Evolutionary conservation across 768 basidiomycete genomes (phyloP).

Genomic region (Omphalotus guepiniiformis): DNA sequence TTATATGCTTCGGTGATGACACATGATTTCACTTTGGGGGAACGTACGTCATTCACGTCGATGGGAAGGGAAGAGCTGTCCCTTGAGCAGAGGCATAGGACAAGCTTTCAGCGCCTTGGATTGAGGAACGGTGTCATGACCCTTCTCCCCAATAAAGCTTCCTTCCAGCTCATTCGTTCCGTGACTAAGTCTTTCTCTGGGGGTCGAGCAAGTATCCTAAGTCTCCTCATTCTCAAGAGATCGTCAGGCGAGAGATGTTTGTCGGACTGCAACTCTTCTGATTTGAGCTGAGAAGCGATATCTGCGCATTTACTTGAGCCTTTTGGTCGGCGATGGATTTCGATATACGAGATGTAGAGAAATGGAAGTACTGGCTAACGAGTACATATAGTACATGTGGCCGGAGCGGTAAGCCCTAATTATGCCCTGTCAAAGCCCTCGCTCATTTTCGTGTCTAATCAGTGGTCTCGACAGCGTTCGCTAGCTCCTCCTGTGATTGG

Average conservation of each 20-base stretch:
- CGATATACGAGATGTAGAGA: conserved; percentile 62
- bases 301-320: conserved; percentile 49
- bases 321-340: conserved; percentile 49
- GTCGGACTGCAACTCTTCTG: conserved; percentile 45
- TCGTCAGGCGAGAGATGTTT: conserved; percentile 45
- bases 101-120: too few relatives aligned
- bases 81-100: too few relatives aligned
- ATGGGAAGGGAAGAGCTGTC: too few relatives aligned
- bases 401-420: too few relatives aligned
- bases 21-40: too few relatives aligned
- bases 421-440: too few relatives aligned
- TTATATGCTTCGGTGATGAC: background rate
- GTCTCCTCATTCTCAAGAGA: conserved; percentile 46
- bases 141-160: conserved; percentile 43
- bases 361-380: conserved; percentile 60
- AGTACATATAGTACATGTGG: conserved; percentile 65
- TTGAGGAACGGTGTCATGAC: too few relatives aligned
- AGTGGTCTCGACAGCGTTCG: too few relatives aligned
- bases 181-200: conserved; percentile 16
- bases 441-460: too few relatives aligned
- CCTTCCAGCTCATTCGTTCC: conserved; percentile 41
- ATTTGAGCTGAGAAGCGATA: conserved; percentile 61
- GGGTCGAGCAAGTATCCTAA: conserved; percentile 47
- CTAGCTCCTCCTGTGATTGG: too few relatives aligned
- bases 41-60: too few relatives aligned